phyloP scores from a whole-genome alignment of 2,329 filamentous ascomycete genomes.

The Colletotrichum lindemuthianum region DNA sequence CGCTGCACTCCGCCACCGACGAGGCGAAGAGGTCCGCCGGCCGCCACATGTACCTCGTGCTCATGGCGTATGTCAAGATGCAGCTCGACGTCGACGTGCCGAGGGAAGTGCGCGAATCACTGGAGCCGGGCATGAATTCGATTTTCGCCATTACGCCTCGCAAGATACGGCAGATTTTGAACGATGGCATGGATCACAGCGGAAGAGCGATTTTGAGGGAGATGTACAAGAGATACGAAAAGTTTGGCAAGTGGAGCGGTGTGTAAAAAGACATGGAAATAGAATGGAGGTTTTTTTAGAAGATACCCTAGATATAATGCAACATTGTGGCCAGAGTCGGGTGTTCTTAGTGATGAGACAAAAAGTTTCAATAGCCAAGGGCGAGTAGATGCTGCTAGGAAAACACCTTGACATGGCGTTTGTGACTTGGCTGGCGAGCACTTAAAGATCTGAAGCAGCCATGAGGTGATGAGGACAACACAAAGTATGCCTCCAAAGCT shows the following conservation, averaged over 20 bases:
- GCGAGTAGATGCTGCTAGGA: too few species aligned
- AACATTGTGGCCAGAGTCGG: not conserved
- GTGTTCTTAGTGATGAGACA: not conserved
- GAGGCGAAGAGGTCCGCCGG: constrained; percentile 70
- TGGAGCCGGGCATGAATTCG: constrained; percentile 68
- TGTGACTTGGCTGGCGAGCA: too few species aligned
- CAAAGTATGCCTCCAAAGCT: too few species aligned
- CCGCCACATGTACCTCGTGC: constrained; percentile 68
- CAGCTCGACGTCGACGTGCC: constrained; percentile 66
- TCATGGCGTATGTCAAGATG: constrained; percentile 69
- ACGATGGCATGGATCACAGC: constrained; percentile 67
- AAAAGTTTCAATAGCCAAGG: not conserved
- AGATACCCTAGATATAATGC: constrained; percentile 34
- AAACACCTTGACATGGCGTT: too few species aligned
- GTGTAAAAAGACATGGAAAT: constrained; percentile 49
- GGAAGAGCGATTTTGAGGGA: constrained; percentile 68
- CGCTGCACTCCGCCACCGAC: constrained; percentile 69
- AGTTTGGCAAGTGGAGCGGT: constrained; percentile 72
- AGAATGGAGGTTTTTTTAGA: constrained; percentile 2
- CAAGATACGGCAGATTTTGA: constrained; percentile 65
- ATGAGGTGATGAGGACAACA: too few species aligned
- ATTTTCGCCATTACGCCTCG: constrained; percentile 67
- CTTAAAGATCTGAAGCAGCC: too few species aligned
- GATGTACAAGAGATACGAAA: constrained; percentile 68
- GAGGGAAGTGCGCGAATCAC: constrained; percentile 61